Percentiles rank a stretch among this genome's conserved stretches.
phyloP scores from a whole-genome alignment of 768 basidiomycete genomes.

The Hysterangium stoloniferum region DNA sequence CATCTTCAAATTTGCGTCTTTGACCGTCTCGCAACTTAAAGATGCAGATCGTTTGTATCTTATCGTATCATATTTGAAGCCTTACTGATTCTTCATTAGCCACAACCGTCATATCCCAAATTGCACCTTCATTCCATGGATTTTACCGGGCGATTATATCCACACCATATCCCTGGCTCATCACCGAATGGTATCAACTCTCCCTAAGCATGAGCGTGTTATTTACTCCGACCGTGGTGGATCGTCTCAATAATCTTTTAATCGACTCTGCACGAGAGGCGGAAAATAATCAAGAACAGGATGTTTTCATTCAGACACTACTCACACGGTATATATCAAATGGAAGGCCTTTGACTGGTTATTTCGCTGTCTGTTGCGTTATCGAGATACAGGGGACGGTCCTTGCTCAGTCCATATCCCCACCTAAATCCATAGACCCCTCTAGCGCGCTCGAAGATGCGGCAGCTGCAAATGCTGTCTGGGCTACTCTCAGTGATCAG shows the following conservation, averaged over 20 bases:
- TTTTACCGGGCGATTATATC: slow-evolving; percentile 81
- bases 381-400: slow-evolving; percentile 82
- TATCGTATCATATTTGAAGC: not conserved
- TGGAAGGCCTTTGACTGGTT: slow-evolving; percentile 76
- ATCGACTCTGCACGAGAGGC: slow-evolving; percentile 51
- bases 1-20: slow-evolving; percentile 52
- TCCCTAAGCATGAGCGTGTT: slow-evolving; percentile 47
- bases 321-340: slow-evolving; percentile 66
- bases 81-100: slow-evolving; percentile 33
- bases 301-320: slow-evolving; percentile 59
- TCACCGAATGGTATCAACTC: slow-evolving; percentile 55
- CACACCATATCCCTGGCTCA: slow-evolving; percentile 66
- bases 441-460: slow-evolving; percentile 44
- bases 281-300: slow-evolving; percentile 43
- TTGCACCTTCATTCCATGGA: slow-evolving; percentile 78
- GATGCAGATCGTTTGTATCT: slow-evolving; percentile 42
- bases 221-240: slow-evolving; percentile 60
- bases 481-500: slow-evolving; percentile 58
- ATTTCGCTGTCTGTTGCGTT: slow-evolving; percentile 85
- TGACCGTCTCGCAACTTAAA: slow-evolving; percentile 49
- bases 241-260: slow-evolving; percentile 63
- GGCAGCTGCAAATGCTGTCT: slow-evolving; percentile 77
- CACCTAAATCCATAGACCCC: slow-evolving; percentile 24
- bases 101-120: slow-evolving; percentile 61
- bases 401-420: slow-evolving; percentile 60